These are phyloP conservation scores for Hygrocybe punicea DNA, from an alignment of 768 basidiomycete genomes.

Conservation along the genomic window DNA sequence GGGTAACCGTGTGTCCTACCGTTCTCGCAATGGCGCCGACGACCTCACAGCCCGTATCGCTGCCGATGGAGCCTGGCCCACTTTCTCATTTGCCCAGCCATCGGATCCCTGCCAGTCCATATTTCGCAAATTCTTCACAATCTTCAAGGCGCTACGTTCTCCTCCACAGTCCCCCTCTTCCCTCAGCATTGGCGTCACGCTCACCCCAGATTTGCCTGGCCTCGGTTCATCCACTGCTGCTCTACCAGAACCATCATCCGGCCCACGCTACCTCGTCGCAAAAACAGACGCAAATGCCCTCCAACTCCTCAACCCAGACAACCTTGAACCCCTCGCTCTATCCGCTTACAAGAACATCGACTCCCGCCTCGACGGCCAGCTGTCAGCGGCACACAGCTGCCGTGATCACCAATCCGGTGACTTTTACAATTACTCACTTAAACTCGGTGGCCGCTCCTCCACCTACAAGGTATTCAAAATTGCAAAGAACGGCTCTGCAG, in stretches of 20 bases:
- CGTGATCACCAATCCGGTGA: slow-evolving; percentile 36
- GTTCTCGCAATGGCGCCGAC: slow-evolving; percentile 30
- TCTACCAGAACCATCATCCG: neutral
- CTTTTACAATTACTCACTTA: slow-evolving; percentile 34
- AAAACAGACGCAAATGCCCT: slow-evolving; percentile 31
- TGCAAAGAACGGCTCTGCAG: slow-evolving; percentile 24
- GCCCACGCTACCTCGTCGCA: slow-evolving; percentile 25
- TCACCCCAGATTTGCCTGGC: slow-evolving; percentile 22
- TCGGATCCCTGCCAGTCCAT: slow-evolving; percentile 23
- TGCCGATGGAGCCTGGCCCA: slow-evolving; percentile 9
- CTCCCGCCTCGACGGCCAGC: slow-evolving; percentile 30
- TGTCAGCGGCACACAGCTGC: slow-evolving; percentile 39
- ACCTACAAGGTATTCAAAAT: slow-evolving; percentile 38
- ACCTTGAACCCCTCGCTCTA: slow-evolving; percentile 35
- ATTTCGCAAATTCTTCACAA: slow-evolving; percentile 26
- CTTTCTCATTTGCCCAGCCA: slow-evolving; percentile 18
- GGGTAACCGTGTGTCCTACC: slow-evolving; percentile 29
- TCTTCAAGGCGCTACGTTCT: slow-evolving; percentile 2
- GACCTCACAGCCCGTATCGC: slow-evolving; percentile 27
- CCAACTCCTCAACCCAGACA: slow-evolving; percentile 35
- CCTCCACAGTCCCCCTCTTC: neutral
- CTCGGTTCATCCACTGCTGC: neutral
- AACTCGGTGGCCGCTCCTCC: slow-evolving; percentile 23
- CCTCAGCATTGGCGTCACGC: slow-evolving; percentile 18
- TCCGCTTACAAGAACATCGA: slow-evolving; percentile 28